A percentile compares a stretch with the other conserved stretches of the same genome.
Conservation (phyloP, 2,329 filamentous ascomycete genomes). For the Elsinoe perseae region DNA sequence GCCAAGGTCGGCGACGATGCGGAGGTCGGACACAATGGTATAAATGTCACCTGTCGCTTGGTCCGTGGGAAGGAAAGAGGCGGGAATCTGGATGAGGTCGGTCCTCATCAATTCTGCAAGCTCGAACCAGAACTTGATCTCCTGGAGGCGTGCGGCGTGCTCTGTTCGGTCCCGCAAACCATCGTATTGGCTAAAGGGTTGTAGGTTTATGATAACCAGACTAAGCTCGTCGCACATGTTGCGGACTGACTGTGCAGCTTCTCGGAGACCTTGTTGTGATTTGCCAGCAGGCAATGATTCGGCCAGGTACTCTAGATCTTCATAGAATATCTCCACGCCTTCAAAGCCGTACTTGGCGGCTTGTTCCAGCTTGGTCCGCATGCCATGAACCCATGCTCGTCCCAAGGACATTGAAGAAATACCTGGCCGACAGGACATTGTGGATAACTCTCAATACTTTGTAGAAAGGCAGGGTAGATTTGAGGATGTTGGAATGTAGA, state of each 20-base stretch:
- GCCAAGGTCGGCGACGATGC: constrained; percentile 60
- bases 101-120: constrained; percentile 58
- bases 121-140: constrained; percentile 62
- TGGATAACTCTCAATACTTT: constrained; percentile 15
- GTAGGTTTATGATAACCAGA: constrained; percentile 58
- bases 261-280: constrained; percentile 24
- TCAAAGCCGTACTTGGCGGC: constrained; percentile 57
- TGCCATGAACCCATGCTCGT: constrained; percentile 60
- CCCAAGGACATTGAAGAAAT: constrained; percentile 74
- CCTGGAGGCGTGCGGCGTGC: constrained; percentile 51
- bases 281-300: constrained; percentile 37
- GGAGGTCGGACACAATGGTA: constrained; percentile 55
- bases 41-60: constrained; percentile 47
- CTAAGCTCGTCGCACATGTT: constrained; percentile 49
- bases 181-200: constrained; percentile 73
- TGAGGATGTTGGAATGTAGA: not conserved
- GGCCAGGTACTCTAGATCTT: constrained; percentile 62
- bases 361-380: constrained; percentile 60
- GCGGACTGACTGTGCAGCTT: constrained; percentile 52
- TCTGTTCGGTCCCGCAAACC: constrained; percentile 57
- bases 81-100: constrained; percentile 67
- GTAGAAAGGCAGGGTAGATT: not conserved
- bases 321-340: constrained; percentile 68
- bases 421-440: constrained; percentile 50
- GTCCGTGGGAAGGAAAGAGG: constrained; percentile 54